phyloP scores from a whole-genome alignment of 208 protist species.

The Trypanosoma melophagium region DNA sequence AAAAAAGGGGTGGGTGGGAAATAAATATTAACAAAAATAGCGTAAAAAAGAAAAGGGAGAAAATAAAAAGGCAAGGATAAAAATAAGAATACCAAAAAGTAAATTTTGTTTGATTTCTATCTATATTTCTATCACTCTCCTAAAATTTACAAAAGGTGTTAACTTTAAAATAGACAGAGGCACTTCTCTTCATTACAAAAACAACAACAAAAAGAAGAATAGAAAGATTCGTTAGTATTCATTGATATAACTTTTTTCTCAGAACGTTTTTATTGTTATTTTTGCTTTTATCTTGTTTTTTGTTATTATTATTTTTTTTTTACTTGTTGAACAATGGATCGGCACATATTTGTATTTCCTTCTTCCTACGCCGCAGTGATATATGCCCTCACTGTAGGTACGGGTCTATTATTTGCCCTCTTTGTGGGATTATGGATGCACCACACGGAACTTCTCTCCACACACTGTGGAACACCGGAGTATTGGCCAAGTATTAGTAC shows the following conservation, averaged over 20 bases:
- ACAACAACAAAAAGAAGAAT: too few species aligned
- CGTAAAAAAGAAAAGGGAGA: conserved; percentile 8
- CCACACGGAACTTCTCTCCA: conserved; percentile 47
- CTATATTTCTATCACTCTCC: too few species aligned
- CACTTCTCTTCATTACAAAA: too few species aligned
- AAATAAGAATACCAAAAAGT: too few species aligned
- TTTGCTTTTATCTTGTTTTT: conserved; percentile 18
- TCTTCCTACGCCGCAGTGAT: conserved; percentile 67
- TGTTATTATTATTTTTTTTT: conserved; percentile 7
- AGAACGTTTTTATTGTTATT: background rate
- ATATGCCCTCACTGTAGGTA: conserved; percentile 47
- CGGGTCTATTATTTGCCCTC: conserved; percentile 43
- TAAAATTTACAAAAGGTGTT: too few species aligned
- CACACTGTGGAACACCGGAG: conserved; percentile 56
- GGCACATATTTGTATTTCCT: conserved; percentile 71
- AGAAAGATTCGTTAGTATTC: too few species aligned
- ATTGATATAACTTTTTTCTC: too few species aligned
- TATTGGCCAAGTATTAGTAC: conserved; percentile 83
- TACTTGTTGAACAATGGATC: conserved; percentile 15
- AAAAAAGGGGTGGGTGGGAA: background rate
- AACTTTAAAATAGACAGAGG: too few species aligned
- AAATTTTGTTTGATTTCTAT: too few species aligned
- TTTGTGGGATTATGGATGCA: conserved; percentile 55
- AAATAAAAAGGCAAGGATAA: background rate
- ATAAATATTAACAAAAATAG: conserved; percentile 9